These are phyloP conservation scores for Suhomyces terraborum DNA, from an alignment of 1,139 yeast species.

Conservation along the genomic window DNA sequence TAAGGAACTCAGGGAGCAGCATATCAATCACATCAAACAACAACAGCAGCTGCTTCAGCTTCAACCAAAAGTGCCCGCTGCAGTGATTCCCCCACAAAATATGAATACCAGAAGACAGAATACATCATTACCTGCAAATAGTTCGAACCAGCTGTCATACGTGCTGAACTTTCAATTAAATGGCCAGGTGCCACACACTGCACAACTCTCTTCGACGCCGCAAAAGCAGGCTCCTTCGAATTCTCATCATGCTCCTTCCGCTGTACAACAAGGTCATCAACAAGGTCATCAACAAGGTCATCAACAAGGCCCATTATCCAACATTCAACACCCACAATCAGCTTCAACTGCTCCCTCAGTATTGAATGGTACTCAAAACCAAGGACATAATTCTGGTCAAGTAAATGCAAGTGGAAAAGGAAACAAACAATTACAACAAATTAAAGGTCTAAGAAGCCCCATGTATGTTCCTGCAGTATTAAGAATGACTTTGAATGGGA, in stretches of 20 bases:
- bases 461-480: constrained; percentile 89
- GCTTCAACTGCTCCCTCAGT: constrained; percentile 7
- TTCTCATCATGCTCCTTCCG: background rate
- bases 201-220: background rate
- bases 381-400: constrained; percentile 2
- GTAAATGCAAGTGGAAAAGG: constrained; percentile 4
- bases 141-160: constrained; percentile 4
- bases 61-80: constrained; percentile 22
- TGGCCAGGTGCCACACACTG: background rate
- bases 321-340: constrained; percentile 1
- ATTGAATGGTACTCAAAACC: constrained; percentile 6
- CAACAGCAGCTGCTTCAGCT: constrained; percentile 9
- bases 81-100: constrained; percentile 31
- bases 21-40: constrained; percentile 4
- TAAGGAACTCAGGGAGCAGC: constrained; percentile 7
- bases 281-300: background rate
- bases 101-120: constrained; percentile 23
- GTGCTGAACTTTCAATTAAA: constrained; percentile 5
- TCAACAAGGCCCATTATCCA: constrained; percentile 1
- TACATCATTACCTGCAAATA: constrained; percentile 14
- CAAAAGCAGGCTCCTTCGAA: background rate
- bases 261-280: background rate
- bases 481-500: constrained; percentile 42
- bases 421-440: constrained; percentile 49
- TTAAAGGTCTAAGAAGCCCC: constrained; percentile 77